Conservation (phyloP, 805 yeast genomes). For the Candida dendrica region DNA sequence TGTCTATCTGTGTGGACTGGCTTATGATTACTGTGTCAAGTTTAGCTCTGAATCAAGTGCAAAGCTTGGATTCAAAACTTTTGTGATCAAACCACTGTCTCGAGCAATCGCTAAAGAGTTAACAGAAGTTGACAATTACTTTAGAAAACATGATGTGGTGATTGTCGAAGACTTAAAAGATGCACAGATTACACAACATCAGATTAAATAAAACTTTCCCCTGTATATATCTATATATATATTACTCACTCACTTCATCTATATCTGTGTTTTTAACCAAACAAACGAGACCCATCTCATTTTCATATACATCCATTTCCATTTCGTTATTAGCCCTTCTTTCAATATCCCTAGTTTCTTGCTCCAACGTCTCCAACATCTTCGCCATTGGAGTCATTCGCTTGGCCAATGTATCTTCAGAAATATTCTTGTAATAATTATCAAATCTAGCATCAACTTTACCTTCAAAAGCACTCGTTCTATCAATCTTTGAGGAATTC, state of each 20-base stretch:
- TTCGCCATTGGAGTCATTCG: not conserved
- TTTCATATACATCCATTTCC: not conserved
- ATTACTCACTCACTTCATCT: no score
- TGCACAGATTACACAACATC: not conserved
- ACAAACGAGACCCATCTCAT: not conserved
- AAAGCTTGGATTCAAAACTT: slow-evolving; percentile 53
- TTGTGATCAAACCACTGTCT: slow-evolving; percentile 50
- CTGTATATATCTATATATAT: no score
- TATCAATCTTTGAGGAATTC: not conserved
- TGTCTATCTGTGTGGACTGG: slow-evolving; percentile 74
- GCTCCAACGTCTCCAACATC: not conserved
- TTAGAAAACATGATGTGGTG: slow-evolving; percentile 26
- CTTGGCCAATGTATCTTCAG: not conserved
- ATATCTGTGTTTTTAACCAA: not conserved
- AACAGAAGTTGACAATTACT: slow-evolving; percentile 27
- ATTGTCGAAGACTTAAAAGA: slow-evolving; percentile 12
- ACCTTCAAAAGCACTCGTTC: not conserved
- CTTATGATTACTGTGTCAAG: slow-evolving; percentile 81
- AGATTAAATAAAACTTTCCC: not conserved
- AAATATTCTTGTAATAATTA: not conserved
- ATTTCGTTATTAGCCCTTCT: not conserved
- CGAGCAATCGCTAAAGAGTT: slow-evolving; percentile 45
- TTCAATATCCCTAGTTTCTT: not conserved
- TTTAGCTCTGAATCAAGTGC: slow-evolving; percentile 69
- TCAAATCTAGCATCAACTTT: not conserved